Base-by-base conservation (phyloP, 768 basidiomycete species). In the Hortiboletus flavorubellus region DNA sequence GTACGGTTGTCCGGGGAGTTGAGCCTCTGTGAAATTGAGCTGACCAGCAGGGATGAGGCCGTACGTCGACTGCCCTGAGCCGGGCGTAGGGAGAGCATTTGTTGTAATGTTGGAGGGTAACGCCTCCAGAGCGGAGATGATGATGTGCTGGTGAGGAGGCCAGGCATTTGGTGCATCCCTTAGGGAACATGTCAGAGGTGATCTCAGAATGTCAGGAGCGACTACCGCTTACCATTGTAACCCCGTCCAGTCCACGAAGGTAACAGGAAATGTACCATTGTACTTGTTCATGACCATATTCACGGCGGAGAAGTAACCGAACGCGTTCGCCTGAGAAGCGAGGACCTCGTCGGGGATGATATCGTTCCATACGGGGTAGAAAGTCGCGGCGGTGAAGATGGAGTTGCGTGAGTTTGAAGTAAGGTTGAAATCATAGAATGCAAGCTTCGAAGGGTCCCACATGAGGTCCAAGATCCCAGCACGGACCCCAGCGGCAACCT, bases 161-260 rank as follows among this genome's bases (percentile, higher is more conserved):
- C 92, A 97, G 2, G 86, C 71, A 63, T 93, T 93, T n/a, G 93
- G 92, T 26, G 86, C 81, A 64, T 91, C 89, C 89, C 86, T 88
- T 48, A 29, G 21, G 2, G 16, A 39, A 23, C 21, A 26, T 2
- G 30, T 59, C 49, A 47, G 23, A 23, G n/a, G 33, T 23, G 12
- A 38, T 11, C 18, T 35, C n/a, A 2, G 21, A 44, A 38, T 35
- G 46, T 18, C 12, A 35, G 40, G 12, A 14, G 16, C 12, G 35
- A 56, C 33, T n/a, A 15, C n/a, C 14, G 5, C 71, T 38, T 55
- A 86, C 91, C 93, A 96, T 74, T 96, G 91, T 58, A 85, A 75
- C 11, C 92, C 91, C 1, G 85, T 86, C 60, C 59, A 70, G 56
- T 83, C 78, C 10, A 92, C 63, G 61, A 96, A 91, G 0, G 90